Percentiles rank a stretch among this genome's conserved stretches.
phyloP scores from a whole-genome alignment of 169 alveolate species.

The Plasmodium blacklocki region DNA sequence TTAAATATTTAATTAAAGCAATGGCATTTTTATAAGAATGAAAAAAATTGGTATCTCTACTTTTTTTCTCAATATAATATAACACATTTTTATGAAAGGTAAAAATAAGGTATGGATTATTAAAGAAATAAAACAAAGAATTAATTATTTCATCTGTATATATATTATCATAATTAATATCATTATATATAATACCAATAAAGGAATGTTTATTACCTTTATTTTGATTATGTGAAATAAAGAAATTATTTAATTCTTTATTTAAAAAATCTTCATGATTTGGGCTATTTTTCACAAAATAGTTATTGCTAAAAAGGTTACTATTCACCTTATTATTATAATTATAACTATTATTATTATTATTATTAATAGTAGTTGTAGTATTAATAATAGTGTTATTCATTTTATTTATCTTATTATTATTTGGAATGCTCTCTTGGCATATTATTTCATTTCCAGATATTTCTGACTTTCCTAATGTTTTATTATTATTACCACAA shows the following conservation, averaged over 20 bases:
- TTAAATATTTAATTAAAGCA: constrained; percentile 46
- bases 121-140: constrained; percentile 65
- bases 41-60: constrained; percentile 39
- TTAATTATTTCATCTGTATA: constrained; percentile 64
- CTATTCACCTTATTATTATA: not conserved
- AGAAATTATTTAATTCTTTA: constrained; percentile 58
- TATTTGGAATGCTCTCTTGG: not conserved
- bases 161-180: constrained; percentile 17
- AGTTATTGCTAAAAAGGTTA: not conserved
- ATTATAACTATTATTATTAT: not conserved
- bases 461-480: not conserved
- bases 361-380: not conserved
- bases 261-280: constrained; percentile 68
- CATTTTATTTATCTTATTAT: not conserved
- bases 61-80: constrained; percentile 60
- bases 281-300: not conserved
- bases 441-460: not conserved
- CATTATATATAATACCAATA: constrained; percentile 43
- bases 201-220: constrained; percentile 39
- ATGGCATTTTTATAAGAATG: constrained; percentile 21
- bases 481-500: not conserved
- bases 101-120: constrained; percentile 58
- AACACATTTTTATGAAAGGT: constrained; percentile 64
- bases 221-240: constrained; percentile 33
- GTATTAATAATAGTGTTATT: not conserved